These are phyloP conservation scores for Linnemannia schmuckeri DNA, from an alignment of 192 early-diverging fungal species.

Conservation along the genomic window DNA sequence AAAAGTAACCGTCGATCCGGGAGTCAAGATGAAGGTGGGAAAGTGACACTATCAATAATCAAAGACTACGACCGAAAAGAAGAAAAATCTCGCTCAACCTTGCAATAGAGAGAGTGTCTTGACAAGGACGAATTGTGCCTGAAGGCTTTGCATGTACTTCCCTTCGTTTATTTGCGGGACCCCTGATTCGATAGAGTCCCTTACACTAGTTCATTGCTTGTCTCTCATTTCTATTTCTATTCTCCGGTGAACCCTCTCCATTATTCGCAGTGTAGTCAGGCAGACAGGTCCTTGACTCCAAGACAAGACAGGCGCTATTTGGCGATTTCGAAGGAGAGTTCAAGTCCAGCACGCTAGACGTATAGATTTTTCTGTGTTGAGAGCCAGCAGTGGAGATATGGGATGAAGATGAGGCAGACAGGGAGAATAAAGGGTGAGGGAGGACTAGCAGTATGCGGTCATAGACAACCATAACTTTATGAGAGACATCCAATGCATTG, in stretches of 20 bases:
- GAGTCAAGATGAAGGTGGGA: neutral
- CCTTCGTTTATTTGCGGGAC: neutral
- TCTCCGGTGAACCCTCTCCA: neutral
- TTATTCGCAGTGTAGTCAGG: neutral
- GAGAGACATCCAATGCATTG: neutral
- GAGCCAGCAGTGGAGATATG: neutral
- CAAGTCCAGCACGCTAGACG: neutral
- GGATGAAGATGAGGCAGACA: constrained; percentile 1
- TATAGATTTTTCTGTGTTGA: neutral
- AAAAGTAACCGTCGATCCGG: neutral
- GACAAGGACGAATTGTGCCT: neutral
- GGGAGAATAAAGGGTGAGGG: neutral
- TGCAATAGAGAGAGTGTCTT: neutral
- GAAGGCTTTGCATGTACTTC: neutral
- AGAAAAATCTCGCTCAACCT: neutral
- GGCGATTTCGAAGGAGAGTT: neutral
- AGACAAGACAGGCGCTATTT: neutral
- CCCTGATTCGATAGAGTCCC: neutral
- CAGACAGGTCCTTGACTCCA: neutral
- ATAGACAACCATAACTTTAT: constrained; percentile 3
- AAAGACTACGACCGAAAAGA: neutral
- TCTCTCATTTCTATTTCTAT: neutral
- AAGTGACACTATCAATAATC: neutral
- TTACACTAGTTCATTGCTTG: neutral
- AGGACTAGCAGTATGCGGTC: constrained; percentile 3